Evolutionary conservation across 2,329 filamentous ascomycete species (phyloP), one percentile per base, ranked within the genome.

Genomic region (Thielaviopsis euricoi): DNA sequence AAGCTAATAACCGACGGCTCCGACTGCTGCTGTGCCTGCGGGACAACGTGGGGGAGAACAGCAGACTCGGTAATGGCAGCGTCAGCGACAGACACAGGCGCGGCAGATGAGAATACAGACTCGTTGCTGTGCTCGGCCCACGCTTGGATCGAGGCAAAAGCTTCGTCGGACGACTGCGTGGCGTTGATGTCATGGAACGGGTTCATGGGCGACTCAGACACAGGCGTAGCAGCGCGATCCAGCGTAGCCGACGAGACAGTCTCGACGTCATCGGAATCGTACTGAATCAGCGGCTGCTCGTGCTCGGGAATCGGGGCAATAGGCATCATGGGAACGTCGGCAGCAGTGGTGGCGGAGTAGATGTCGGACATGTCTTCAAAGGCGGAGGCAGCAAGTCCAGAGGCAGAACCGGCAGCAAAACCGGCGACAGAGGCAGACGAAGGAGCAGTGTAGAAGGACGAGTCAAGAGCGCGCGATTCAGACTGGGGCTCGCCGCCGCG

Each of bases 141-240:
- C 0, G 81, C 81, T 65, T 84, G 79, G 62, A 84, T 83, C 1
- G 79, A 81, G 52, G 76, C 76, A 64, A 77, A 83, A 1, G 77
- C 74, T 15, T 76, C 73, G 15, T 71, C 66, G 21, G 67, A 67
- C 58, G 22, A 50, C 19, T 51, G 22, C 15, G 17, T 21, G 15
- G 46, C 25, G 40, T 58, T 60, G 23, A 37, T 55, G 29, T 58
- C 56, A 25, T 52, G 55, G 19, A 60, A 58, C 46, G 59, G 59
- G 52, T 58, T 51, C 22, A 53, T 58, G n/a, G 52, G 52, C 3
- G 54, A 56, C n/a, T 53, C 54, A 19, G 54, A 60, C n/a, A 53
- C 53, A 9, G 56, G 59, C 21, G 55, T 58, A 26, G 53, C 29
- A 7, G 43, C 33, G 21, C 55, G 40, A 33, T 37, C 55, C 2